Evolutionary conservation across 2,329 filamentous ascomycete species (phyloP), one percentile per base, ranked within the genome.

Genomic region (Ilyonectria mors-panacis): DNA sequence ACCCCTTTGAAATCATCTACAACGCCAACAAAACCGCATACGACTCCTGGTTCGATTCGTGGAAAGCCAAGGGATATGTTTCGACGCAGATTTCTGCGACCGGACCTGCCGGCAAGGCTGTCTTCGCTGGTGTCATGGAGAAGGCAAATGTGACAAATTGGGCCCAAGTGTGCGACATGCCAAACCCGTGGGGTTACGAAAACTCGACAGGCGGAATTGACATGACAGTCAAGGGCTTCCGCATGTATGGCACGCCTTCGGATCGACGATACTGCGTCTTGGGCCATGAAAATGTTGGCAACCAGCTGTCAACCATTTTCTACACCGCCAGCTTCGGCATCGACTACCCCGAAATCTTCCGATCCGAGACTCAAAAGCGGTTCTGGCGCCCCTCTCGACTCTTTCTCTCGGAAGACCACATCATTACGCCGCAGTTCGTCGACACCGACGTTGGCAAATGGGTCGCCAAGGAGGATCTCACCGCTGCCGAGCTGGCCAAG

Each of bases 191-290:
- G 35, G 42, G 28, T 10, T 65, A 48, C 23, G 19, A 42, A 28
- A 58, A 45, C 19, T 56, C 19, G 4, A 68, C 66, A 1, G 54
- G 44, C 6, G 37, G 50, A 3, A 6, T 59, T 3, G 19, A 45
- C 4, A 53, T 73, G 59, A 48, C 47, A 8, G n/a, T 59, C 7
- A 64, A 69, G 44, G 60, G 61, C 12, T 69, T 71, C 3, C 58
- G 61, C 2, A 67, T 69, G 70, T 73, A 72, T 12, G 69, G 68
- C 5, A 69, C 68, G 8, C 6, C 61, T 1, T 5, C 58, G 1
- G 23, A 73, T 6, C 62, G 61, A 19, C 56, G 44, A 42, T 74
- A 73, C 45, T 73, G 71, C 10, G 42, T 74, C 13, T 3, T 74
- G 6, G 56, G 51, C 2, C 57, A 74, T 44, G 59, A 70, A n/a